These are phyloP conservation scores for Boletus smithii DNA, from an alignment of 1,284 basidiomycete species.

Conservation along the genomic window DNA sequence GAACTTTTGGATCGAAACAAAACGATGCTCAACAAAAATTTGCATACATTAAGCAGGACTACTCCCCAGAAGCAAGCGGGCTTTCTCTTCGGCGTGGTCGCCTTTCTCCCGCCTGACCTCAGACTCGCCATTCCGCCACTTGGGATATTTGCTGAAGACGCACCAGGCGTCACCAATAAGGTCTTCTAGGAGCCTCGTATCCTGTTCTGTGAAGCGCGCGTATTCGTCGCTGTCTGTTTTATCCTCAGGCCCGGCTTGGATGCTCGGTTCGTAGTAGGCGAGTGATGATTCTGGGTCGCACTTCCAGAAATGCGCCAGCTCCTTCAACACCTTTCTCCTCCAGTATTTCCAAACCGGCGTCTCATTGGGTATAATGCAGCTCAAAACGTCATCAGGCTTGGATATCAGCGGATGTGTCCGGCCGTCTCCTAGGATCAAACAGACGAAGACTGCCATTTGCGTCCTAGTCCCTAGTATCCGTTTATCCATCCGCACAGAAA, in stretches of 20 bases:
- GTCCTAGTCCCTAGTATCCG: conserved; percentile 25
- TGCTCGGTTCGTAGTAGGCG: conserved; percentile 16
- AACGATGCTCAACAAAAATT: neutral
- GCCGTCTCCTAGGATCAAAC: conserved; percentile 17
- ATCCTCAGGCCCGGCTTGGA: conserved; percentile 13
- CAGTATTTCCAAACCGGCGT: conserved; percentile 29
- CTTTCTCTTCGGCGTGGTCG: conserved; percentile 1
- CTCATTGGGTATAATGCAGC: conserved; percentile 25
- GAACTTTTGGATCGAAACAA: neutral
- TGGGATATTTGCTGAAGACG: conserved; percentile 14
- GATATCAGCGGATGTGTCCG: neutral
- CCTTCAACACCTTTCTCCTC: conserved; percentile 21
- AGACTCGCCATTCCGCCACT: conserved; percentile 12
- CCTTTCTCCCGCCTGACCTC: neutral
- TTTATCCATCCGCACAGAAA: conserved; percentile 15
- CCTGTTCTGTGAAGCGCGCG: conserved; percentile 5
- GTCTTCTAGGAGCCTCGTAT: conserved; percentile 16
- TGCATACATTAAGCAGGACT: conserved; percentile 5
- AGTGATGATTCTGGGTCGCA: neutral
- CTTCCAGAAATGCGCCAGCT: conserved; percentile 15
- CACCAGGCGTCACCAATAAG: conserved; percentile 28
- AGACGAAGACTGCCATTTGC: conserved; percentile 30
- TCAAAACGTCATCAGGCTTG: conserved; percentile 4
- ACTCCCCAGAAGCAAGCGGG: neutral
- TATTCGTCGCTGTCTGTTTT: conserved; percentile 10